These are phyloP conservation scores for Wickerhamomyces sp. DNA, from an alignment of 1,139 yeast species.

Conservation along the genomic window DNA sequence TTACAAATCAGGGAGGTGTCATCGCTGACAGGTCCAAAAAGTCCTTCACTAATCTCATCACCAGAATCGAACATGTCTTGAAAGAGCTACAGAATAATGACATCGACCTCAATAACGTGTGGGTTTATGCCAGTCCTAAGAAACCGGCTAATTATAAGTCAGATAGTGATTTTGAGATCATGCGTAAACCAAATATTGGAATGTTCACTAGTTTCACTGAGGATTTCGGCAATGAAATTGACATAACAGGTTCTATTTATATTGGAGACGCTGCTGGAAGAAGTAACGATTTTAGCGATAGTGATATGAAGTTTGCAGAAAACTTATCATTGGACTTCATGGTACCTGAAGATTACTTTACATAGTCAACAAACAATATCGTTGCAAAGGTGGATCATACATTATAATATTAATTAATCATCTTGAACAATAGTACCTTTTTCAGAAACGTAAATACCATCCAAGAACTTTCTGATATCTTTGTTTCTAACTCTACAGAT, in stretches of 20 bases:
- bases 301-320: slow-evolving; percentile 67
- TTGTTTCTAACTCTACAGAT: slow-evolving; percentile 99
- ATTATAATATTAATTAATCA: slow-evolving; percentile 20
- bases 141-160: slow-evolving; percentile 34
- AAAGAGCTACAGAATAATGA: slow-evolving; percentile 21
- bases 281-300: slow-evolving; percentile 66
- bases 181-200: slow-evolving; percentile 74
- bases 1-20: slow-evolving; percentile 71
- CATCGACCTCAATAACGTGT: slow-evolving; percentile 30
- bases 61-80: slow-evolving; percentile 39
- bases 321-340: slow-evolving; percentile 48
- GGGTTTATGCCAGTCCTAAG: slow-evolving; percentile 64
- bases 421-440: slow-evolving; percentile 73
- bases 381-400: neutral
- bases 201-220: slow-evolving; percentile 54
- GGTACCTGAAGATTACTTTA: slow-evolving; percentile 53
- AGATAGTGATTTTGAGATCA: slow-evolving; percentile 33
- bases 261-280: slow-evolving; percentile 99
- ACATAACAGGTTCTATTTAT: slow-evolving; percentile 47
- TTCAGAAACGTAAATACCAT: slow-evolving; percentile 99
- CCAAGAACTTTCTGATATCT: slow-evolving; percentile 99
- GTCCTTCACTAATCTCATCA: slow-evolving; percentile 44
- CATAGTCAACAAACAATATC: slow-evolving; percentile 2
- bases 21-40: slow-evolving; percentile 41
- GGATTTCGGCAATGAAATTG: slow-evolving; percentile 32